Percentiles rank a stretch among this genome's conserved stretches.
These are phyloP conservation scores for Aspergillus vadensis DNA, from an alignment of 2,329 filamentous ascomycete species.

Conservation along the genomic window DNA sequence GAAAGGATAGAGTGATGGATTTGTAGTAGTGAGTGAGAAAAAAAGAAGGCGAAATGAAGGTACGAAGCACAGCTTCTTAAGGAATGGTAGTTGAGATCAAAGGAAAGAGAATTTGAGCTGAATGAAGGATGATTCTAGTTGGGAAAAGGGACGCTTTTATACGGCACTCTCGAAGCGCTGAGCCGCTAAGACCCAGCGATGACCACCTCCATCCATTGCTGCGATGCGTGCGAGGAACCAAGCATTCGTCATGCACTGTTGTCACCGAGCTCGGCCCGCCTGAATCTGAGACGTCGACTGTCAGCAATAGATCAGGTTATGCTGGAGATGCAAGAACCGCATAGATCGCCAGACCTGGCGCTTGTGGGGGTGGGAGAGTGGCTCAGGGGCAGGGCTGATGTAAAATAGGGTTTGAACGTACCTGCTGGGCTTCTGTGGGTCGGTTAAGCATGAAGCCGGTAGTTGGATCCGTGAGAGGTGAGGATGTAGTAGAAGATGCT, in stretches of 20 bases:
- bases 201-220: neutral
- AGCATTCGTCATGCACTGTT: conserved; percentile 3
- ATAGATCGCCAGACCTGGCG: neutral
- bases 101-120: neutral
- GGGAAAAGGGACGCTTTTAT: neutral
- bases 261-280: neutral
- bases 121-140: neutral
- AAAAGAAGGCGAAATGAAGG: neutral
- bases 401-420: neutral
- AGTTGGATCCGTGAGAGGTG: neutral
- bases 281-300: conserved; percentile 6
- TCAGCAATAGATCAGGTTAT: conserved; percentile 9
- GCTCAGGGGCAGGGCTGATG: conserved; percentile 8
- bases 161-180: neutral
- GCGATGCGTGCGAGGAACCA: neutral
- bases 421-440: neutral
- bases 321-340: neutral
- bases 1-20: neutral
- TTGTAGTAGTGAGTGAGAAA: neutral
- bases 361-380: neutral
- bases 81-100: conserved; percentile 1
- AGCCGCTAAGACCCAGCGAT: neutral
- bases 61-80: conserved; percentile 4
- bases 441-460: neutral
- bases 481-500: neutral